phyloP scores from a whole-genome alignment of 805 yeast species.

The Zygotorulaspora florentina region DNA sequence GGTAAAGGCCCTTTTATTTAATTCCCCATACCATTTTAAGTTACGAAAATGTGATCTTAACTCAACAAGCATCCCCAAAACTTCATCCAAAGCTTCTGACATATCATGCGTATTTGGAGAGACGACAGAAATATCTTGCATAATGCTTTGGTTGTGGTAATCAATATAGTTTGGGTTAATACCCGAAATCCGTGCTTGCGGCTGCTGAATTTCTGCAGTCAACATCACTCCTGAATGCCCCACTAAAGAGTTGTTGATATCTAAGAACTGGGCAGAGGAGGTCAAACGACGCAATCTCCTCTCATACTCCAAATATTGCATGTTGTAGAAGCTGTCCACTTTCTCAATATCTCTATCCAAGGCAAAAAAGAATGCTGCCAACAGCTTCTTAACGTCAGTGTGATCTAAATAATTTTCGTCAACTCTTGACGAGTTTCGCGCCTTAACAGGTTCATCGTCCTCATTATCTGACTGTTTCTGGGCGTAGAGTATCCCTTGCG shows the following conservation, averaged over 20 bases:
- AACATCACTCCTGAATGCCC: slow-evolving; percentile 10
- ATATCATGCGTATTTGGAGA: slow-evolving; percentile 14
- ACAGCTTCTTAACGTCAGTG: slow-evolving; percentile 42
- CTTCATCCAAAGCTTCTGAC: slow-evolving; percentile 53
- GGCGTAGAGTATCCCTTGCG: slow-evolving; percentile 36
- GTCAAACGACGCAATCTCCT: slow-evolving; percentile 55
- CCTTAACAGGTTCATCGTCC: slow-evolving; percentile 12
- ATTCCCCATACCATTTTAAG: slow-evolving; percentile 89
- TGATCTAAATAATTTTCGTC: slow-evolving; percentile 33
- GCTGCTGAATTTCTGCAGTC: slow-evolving; percentile 9
- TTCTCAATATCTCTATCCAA: slow-evolving; percentile 77
- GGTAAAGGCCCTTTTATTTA: slow-evolving; percentile 83
- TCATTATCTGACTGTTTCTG: slow-evolving; percentile 16
- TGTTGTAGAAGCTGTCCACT: slow-evolving; percentile 74
- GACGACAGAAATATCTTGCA: slow-evolving; percentile 1
- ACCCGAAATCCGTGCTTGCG: slow-evolving; percentile 7
- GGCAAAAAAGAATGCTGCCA: slow-evolving; percentile 68
- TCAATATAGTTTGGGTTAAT: slow-evolving; percentile 3
- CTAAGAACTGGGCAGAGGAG: slow-evolving; percentile 30
- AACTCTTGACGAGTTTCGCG: slow-evolving; percentile 12
- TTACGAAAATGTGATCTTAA: slow-evolving; percentile 72
- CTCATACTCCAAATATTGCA: slow-evolving; percentile 68
- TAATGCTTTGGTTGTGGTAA: background rate
- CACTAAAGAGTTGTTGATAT: slow-evolving; percentile 9
- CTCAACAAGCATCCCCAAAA: slow-evolving; percentile 66